Conservation (phyloP, 441 rosid species). For the Erodium trifolium region DNA sequence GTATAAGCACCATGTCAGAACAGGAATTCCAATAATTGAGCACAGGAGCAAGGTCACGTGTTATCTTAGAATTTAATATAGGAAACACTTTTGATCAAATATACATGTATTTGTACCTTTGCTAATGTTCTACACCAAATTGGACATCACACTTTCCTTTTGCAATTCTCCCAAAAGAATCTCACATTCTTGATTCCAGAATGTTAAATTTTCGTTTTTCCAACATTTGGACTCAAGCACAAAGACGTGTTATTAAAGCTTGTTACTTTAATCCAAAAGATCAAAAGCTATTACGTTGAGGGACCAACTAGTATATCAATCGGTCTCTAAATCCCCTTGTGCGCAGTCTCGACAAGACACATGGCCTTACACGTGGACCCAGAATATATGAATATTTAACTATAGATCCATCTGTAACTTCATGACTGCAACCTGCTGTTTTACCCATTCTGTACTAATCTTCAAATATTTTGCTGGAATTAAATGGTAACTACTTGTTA, state of each 20-base stretch:
- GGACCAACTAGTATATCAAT: too few species aligned
- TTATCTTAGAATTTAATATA: neutral
- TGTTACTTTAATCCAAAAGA: too few species aligned
- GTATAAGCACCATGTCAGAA: slow-evolving; percentile 2
- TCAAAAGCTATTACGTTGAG: too few species aligned
- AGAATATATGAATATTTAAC: neutral
- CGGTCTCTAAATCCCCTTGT: too few species aligned
- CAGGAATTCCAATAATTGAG: neutral
- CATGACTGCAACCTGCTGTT: neutral
- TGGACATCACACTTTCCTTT: slow-evolving; percentile 2
- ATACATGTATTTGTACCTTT: neutral
- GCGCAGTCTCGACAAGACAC: neutral
- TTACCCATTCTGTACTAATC: neutral
- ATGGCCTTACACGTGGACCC: neutral
- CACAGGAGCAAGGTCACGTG: neutral
- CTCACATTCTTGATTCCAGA: neutral
- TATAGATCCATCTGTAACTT: too few species aligned
- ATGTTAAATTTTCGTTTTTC: slow-evolving; percentile 5
- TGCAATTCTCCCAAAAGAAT: slow-evolving; percentile 6
- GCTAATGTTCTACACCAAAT: slow-evolving; percentile 3
- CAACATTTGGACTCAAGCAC: neutral
- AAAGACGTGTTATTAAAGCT: neutral
- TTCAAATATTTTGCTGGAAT: neutral
- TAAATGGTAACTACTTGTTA: neutral
- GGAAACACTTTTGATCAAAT: neutral